These are phyloP conservation scores for Populus deltoides DNA, from an alignment of 345 rosid species.

Conservation along the genomic window DNA sequence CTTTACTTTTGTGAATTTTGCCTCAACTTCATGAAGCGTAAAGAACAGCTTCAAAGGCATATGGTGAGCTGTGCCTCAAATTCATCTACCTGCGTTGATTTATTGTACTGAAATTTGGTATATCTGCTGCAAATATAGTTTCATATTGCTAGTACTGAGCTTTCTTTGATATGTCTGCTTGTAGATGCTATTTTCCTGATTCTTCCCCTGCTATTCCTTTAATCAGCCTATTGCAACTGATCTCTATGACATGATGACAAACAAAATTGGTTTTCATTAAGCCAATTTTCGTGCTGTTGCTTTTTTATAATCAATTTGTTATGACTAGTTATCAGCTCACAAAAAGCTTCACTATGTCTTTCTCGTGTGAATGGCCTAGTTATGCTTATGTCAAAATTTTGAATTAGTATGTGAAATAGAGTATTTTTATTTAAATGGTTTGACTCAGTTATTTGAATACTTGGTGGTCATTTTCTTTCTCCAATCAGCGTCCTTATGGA, in stretches of 20 bases:
- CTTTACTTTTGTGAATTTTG: slow-evolving; percentile 99
- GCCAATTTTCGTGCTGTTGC: neutral
- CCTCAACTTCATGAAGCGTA: slow-evolving; percentile 96
- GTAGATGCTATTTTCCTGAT: neutral
- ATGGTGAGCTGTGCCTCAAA: slow-evolving; percentile 60
- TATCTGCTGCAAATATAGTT: neutral
- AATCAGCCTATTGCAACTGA: neutral
- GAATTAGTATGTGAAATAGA: neutral
- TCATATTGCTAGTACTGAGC: neutral
- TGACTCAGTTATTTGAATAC: neutral
- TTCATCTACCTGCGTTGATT: neutral
- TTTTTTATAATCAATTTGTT: too few species aligned
- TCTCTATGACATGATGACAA: neutral
- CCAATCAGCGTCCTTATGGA: neutral
- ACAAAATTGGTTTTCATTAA: neutral
- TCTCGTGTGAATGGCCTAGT: neutral
- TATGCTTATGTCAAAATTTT: neutral
- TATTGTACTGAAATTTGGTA: neutral
- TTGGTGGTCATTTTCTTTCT: neutral
- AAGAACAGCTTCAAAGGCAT: slow-evolving; percentile 98
- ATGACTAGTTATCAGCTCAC: neutral
- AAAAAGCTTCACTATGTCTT: neutral
- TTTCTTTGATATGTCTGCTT: neutral
- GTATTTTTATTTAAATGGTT: neutral
- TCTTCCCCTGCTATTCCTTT: neutral